Base-by-base conservation (phyloP, 1,284 basidiomycete species). In the Naganishia sp. region DNA sequence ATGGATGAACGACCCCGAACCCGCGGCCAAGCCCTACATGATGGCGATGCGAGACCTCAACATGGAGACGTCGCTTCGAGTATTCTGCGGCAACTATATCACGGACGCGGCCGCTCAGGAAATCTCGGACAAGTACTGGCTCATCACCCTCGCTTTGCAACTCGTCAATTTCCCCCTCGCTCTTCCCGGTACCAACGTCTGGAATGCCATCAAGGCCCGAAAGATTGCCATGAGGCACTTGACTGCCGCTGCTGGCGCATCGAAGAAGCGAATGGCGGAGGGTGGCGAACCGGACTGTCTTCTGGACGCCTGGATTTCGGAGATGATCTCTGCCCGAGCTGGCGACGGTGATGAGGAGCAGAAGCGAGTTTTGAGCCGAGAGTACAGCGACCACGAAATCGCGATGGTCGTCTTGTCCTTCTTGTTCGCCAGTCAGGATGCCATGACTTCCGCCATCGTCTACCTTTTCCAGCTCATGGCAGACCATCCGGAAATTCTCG, bases 161-260 rank as follows among this genome's bases (percentile, higher is more conserved):
- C 89, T 99, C 66, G 95, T 99, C 84, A 99, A 99, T 84, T 99
- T 99, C 84, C 95, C 95, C 28, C 82, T 99, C 70, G 89, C 93
- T n/a, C 73, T 94, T 55, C 94, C 94, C 39, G 96, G 96, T 39
- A 99, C 95, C 66, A 98, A 98, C 80, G 87, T 98, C 59, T 99
- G 91, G 83, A 90, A 88, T 70, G 95, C 95, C 1, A 90, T 95
- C 74, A 87, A 96, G 81, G 91, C 93, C 6, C 88, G 95, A 75
- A 98, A 97, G 80, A 83, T 84, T 53, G 92, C 92, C 9, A 86
- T 95, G 83, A 85, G 86, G 75, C 91, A 89, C 86, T 85, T 98
- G 67, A 86, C 87, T 75, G 82, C 87, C 69, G 92, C 94, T 25
- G 90, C 92, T 0, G 83, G 84, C 49, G 85, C 86, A 72, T 89